phyloP scores from a whole-genome alignment of 2,329 filamentous ascomycete species.

The Seiridium unicorne region DNA sequence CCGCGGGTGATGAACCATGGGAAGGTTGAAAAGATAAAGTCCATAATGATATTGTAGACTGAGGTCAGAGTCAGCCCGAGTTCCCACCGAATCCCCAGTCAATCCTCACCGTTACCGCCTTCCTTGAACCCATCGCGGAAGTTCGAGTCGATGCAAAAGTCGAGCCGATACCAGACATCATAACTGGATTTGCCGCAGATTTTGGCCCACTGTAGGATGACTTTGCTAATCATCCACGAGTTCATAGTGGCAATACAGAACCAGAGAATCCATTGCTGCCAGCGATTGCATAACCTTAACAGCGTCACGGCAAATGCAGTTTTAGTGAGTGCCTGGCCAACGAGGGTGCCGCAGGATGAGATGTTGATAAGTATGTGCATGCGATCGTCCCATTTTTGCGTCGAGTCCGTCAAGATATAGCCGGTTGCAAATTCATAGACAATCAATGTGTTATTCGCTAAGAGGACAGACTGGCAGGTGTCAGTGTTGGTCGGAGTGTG shows the following conservation, averaged over 20 bases:
- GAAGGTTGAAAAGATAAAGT: constrained; percentile 48
- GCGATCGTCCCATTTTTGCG: constrained; percentile 12
- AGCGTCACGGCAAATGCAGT: constrained; percentile 37
- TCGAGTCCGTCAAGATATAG: constrained; percentile 8
- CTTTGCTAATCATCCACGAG: constrained; percentile 17
- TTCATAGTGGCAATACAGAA: constrained; percentile 32
- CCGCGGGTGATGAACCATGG: constrained; percentile 49
- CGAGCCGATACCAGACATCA: constrained; percentile 9
- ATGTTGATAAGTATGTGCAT: constrained; percentile 13
- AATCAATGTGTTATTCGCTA: constrained; percentile 9
- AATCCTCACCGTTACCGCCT: constrained; percentile 2
- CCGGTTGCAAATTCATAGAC: constrained; percentile 12
- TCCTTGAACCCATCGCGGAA: constrained; percentile 11
- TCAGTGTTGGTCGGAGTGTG: too few relatives aligned
- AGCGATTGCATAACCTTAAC: constrained; percentile 26
- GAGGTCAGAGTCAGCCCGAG: neutral
- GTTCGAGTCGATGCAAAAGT: constrained; percentile 8
- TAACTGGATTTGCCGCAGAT: constrained; percentile 11
- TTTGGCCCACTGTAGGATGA: constrained; percentile 18
- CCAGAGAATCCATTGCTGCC: constrained; percentile 25
- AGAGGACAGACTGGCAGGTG: constrained; percentile 4
- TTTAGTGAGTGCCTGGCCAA: constrained; percentile 27
- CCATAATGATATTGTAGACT: constrained; percentile 55
- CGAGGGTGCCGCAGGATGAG: constrained; percentile 9
- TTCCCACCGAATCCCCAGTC: too few relatives aligned